Evolutionary conservation across 306 rosid genomes (phyloP), one percentile per base, ranked within the genome.

Genomic region (Lablab purpureus): DNA sequence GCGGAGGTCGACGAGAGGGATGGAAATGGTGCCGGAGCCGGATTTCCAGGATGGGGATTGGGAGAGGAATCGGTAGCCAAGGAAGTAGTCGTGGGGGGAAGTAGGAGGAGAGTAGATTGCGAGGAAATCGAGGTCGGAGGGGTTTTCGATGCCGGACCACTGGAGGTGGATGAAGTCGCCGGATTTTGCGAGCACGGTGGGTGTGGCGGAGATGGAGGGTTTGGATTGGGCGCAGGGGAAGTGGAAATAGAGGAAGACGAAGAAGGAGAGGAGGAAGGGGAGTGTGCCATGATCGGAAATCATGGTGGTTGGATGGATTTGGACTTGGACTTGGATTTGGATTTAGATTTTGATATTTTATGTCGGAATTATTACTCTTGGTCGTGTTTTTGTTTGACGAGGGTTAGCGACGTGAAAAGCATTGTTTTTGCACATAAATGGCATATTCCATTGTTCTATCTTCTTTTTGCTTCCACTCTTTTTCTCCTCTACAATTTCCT

Each of bases 31-130:
- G 5, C 99, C 99, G 11, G 89, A 85, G 23, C 99, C 99, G 64
- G 97, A 87, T 71, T 23, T 27, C 94, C 93, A 92, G 0, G 82
- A 25, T 5, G 93, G 83, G 19, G 93, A 91, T 2, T 81, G 62
- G 47, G 87, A 82, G 80, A 95, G 92, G 80, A 95, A 92, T 23
- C 60, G 73, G 85, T 95, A 95, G 47, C 99, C 99, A 66, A 95
- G 55, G 90, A 87, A 95, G 80, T 84, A 50, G 46, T 87, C 84
- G 79, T 88, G 81, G 67, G 76, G 3, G 3, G 98, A 91, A 49
- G 67, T 55, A 1, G 98, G 90, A 0, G 98, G 97, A 2, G 96
- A 91, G 89, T 91, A 92, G 70, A 95, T 91, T 17, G 91, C 98
- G 18, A 91, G 73, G 91, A 93, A 95, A 65, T 95, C 98, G 18